Conservation (phyloP, 345 rosid species). For the thale cress (Arabidopsis thaliana) region DNA sequence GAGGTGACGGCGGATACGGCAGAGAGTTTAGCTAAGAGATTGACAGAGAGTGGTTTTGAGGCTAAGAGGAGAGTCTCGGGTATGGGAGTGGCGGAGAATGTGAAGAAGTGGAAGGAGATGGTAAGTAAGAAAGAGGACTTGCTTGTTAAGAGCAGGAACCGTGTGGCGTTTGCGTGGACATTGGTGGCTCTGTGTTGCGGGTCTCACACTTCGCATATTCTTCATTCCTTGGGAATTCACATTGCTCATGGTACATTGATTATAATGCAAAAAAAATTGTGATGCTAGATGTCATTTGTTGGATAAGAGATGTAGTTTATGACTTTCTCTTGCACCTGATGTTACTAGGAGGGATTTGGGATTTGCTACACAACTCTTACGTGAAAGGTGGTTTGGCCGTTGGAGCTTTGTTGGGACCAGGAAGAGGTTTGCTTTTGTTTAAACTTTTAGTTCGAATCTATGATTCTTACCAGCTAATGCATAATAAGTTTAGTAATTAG, state of each 20-base stretch:
- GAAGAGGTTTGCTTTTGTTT: slow-evolving; percentile 71
- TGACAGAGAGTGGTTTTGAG: slow-evolving; percentile 86
- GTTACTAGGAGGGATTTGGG: slow-evolving; percentile 70
- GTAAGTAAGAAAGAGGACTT: slow-evolving; percentile 76
- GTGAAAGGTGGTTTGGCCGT: slow-evolving; percentile 83
- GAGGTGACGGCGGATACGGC: slow-evolving; percentile 49
- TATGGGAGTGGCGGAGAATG: slow-evolving; percentile 74
- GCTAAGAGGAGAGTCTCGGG: slow-evolving; percentile 79
- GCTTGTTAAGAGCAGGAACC: slow-evolving; percentile 73
- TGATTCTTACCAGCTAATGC: slow-evolving; percentile 28
- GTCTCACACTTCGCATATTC: slow-evolving; percentile 82
- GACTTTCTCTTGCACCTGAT: slow-evolving; percentile 31
- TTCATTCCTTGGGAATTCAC: slow-evolving; percentile 90
- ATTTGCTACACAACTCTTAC: slow-evolving; percentile 79
- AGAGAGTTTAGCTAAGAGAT: slow-evolving; percentile 67
- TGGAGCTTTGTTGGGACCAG: slow-evolving; percentile 90
- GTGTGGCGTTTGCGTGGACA: slow-evolving; percentile 94
- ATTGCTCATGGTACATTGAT: slow-evolving; percentile 69
- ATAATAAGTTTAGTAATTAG: slow-evolving; percentile 27
- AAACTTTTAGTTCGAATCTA: neutral
- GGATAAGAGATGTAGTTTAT: neutral
- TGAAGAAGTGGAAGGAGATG: slow-evolving; percentile 83
- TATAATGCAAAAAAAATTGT: neutral
- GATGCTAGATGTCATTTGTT: neutral
- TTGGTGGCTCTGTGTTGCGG: slow-evolving; percentile 96